Evolutionary conservation across 352 stramenopile species (phyloP).

Genomic region (Globisporangium abappressorium): DNA sequence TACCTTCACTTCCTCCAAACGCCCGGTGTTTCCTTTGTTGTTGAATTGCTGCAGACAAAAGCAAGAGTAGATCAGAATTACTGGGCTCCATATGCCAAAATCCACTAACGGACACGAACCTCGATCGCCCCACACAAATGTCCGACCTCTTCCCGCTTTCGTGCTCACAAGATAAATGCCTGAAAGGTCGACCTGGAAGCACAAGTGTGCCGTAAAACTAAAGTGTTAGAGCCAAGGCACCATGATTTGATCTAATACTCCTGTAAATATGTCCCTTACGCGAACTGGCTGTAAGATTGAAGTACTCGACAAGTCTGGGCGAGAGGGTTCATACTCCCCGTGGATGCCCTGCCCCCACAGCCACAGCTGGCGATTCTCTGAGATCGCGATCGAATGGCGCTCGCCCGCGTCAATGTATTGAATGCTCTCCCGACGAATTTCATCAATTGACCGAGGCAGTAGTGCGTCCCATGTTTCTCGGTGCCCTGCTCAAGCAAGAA

Average conservation of each 20-base stretch:
- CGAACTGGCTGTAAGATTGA: constrained; percentile 55
- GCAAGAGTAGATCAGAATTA: background rate
- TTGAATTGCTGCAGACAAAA: constrained; percentile 23
- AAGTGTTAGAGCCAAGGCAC: background rate
- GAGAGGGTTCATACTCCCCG: constrained; percentile 37
- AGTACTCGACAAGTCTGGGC: constrained; percentile 39
- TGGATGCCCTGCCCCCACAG: constrained; percentile 73
- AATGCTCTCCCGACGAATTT: constrained; percentile 60
- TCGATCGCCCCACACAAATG: constrained; percentile 79
- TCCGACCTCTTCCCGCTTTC: constrained; percentile 54
- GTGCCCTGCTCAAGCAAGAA: constrained; percentile 35
- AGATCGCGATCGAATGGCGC: constrained; percentile 69
- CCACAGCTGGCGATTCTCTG: constrained; percentile 58
- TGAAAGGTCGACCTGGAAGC: constrained; percentile 40
- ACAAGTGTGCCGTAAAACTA: background rate
- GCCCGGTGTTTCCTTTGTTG: constrained; percentile 20
- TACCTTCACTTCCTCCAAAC: constrained; percentile 48
- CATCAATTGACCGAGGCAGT: constrained; percentile 60
- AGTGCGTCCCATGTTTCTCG: constrained; percentile 65
- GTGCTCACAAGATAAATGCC: constrained; percentile 54
- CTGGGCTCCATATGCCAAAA: background rate
- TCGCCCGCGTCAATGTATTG: constrained; percentile 61
- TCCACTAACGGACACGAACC: constrained; percentile 22
- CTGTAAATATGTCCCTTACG: constrained; percentile 16
- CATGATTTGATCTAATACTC: background rate